Base-by-base conservation (phyloP, 805 yeast species). In the Yarrowia deformans region DNA sequence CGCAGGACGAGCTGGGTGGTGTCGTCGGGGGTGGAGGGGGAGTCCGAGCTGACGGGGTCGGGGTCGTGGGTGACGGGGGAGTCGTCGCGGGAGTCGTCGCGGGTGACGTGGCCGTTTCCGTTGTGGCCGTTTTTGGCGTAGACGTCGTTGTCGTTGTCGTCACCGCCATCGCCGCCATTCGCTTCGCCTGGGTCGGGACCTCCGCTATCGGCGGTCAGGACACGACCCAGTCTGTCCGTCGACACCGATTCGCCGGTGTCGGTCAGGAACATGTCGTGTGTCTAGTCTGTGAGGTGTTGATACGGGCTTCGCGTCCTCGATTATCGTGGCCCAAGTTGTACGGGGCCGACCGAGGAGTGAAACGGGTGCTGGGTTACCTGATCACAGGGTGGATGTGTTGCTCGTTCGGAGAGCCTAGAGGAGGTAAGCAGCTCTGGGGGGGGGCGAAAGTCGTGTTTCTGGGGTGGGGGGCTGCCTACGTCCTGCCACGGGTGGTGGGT, bases 1-100 rank as follows among this genome's bases (percentile, higher is more conserved):
- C 93, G 77, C 35, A 79, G 16, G 14, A 46, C 54, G 29, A 60
- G 50, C 43, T 43, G 50, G 5, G 54, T 60, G 16, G 63, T 40
- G 63, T 40, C 32, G 48, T 56, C 63, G 35, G 42, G 46, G 37
- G 37, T 8, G 23, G 3, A 16, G 43, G 6, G n/a, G n/a, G 8
- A 3, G 18, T 6, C 45, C 9, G 18, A 18, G 18, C 4, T 10
- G 18, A 16, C 13, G 48, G 9, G 12, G 48, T 8, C 13, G 29
- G 9, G 13, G 48, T 18, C 13, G 48, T n/a, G 45, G 45, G 7
- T 42, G 45, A 16, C 9, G 45, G 18, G 18, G 18, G 18, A 8
- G 18, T 8, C 18, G 18, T 16, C 8, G 45, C 10, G 19, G 19
- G 8, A 3, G 48, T 43, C 23, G 49, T 23, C n/a, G n/a, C n/a